A percentile compares a stretch with the other conserved stretches of the same genome.
Conservation (phyloP, 2,329 filamentous ascomycete species). For the Huntiella savannae region DNA sequence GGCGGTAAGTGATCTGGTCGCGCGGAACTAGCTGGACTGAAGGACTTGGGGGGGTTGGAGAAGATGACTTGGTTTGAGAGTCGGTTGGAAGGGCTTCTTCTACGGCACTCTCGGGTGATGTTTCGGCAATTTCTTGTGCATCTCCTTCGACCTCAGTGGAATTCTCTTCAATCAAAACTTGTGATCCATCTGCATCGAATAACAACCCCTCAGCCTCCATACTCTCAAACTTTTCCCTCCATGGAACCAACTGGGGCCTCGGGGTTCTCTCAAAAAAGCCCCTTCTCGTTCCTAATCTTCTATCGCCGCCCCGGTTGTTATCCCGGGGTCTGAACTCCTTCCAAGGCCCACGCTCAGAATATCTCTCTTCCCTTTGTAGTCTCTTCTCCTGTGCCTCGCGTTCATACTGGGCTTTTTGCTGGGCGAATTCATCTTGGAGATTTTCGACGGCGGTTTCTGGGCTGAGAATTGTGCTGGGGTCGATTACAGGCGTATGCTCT, state of each 20-base stretch:
- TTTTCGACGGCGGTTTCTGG: neutral
- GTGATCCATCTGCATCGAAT: slow-evolving; percentile 6
- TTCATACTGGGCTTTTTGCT: neutral
- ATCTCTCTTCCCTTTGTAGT: too few species aligned
- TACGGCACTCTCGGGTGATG: too few species aligned
- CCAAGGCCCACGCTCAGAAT: too few species aligned
- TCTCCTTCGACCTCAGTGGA: neutral
- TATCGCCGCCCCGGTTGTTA: too few species aligned
- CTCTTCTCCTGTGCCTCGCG: neutral
- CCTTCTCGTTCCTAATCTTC: neutral
- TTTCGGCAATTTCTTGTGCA: too few species aligned
- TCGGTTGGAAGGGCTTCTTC: too few species aligned
- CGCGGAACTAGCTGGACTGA: neutral
- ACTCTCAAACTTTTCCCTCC: slow-evolving; percentile 3
- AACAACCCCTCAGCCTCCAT: slow-evolving; percentile 7
- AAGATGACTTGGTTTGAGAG: too few species aligned
- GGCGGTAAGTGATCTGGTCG: slow-evolving; percentile 3
- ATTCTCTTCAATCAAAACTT: neutral
- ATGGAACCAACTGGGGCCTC: neutral
- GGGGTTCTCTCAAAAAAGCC: neutral
- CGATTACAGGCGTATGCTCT: too few species aligned
- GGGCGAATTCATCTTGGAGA: neutral
- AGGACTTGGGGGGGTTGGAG: too few species aligned
- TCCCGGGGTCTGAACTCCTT: too few species aligned
- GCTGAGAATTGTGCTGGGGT: too few species aligned